phyloP scores from a whole-genome alignment of 352 stramenopile species.

The Pythium grandisporangium region DNA sequence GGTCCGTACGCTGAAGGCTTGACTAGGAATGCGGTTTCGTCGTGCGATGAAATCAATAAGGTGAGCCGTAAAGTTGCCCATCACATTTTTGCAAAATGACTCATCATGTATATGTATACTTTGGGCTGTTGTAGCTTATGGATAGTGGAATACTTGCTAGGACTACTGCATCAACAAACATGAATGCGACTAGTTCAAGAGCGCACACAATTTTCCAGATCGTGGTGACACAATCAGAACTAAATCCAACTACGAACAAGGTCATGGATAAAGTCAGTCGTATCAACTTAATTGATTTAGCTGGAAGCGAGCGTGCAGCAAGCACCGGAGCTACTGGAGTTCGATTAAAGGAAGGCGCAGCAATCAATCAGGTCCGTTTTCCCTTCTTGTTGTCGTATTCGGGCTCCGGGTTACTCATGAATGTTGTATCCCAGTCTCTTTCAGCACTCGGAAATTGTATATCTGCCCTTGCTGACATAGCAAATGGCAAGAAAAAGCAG shows the following conservation, averaged over 20 bases:
- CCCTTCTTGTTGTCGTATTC: not conserved
- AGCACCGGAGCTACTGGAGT: slow-evolving; percentile 86
- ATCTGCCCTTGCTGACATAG: slow-evolving; percentile 79
- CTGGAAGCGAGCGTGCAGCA: slow-evolving; percentile 80
- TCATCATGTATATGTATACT: not conserved
- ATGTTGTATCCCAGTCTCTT: slow-evolving; percentile 33
- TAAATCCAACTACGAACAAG: slow-evolving; percentile 64
- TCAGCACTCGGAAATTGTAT: slow-evolving; percentile 91
- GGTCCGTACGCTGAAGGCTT: slow-evolving; percentile 78
- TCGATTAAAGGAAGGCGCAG: slow-evolving; percentile 88
- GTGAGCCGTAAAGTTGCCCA: too few relatives aligned
- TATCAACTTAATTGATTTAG: slow-evolving; percentile 90
- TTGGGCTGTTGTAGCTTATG: slow-evolving; percentile 42
- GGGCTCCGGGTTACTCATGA: not conserved
- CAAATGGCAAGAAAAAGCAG: slow-evolving; percentile 79
- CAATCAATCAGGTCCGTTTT: slow-evolving; percentile 83
- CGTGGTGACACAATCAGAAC: slow-evolving; percentile 68
- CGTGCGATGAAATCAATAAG: slow-evolving; percentile 70
- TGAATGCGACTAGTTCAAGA: slow-evolving; percentile 80
- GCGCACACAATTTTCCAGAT: slow-evolving; percentile 84
- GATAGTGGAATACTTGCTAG: slow-evolving; percentile 72
- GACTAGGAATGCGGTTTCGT: slow-evolving; percentile 69
- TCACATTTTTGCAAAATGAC: not conserved
- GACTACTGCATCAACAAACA: slow-evolving; percentile 81
- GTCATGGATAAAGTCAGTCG: slow-evolving; percentile 77